These are phyloP conservation scores for Aulographum hederae DNA, from an alignment of 2,329 filamentous ascomycete species.

Conservation along the genomic window DNA sequence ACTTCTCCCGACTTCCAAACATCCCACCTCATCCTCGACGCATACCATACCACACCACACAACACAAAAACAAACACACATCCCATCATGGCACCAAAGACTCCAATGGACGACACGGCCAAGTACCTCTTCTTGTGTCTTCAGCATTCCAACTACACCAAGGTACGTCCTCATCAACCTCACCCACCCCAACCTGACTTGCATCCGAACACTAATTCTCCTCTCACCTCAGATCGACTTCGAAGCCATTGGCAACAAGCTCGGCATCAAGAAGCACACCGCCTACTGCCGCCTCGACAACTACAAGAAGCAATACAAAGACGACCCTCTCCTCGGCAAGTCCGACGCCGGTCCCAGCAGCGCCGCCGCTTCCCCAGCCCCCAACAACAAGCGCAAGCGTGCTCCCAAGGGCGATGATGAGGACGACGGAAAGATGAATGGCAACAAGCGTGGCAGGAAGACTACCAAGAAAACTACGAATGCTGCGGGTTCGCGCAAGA, in stretches of 20 bases:
- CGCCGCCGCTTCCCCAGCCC: background rate
- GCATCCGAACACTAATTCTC: background rate
- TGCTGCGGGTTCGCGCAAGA: background rate
- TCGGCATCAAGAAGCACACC: slow-evolving; percentile 2
- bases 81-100: background rate
- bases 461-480: background rate
- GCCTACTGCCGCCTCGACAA: slow-evolving; percentile 2
- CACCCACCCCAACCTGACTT: background rate
- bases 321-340: too few relatives aligned
- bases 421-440: background rate
- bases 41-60: too few relatives aligned
- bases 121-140: background rate
- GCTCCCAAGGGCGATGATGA: background rate
- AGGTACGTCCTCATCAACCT: background rate
- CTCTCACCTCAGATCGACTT: background rate
- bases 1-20: too few relatives aligned
- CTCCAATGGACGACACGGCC: background rate
- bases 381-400: background rate
- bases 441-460: background rate
- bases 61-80: background rate
- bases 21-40: too few relatives aligned
- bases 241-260: background rate
- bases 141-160: background rate
- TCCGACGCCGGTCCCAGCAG: background rate
- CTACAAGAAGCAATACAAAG: background rate